These are phyloP conservation scores for Oryza meridionalis DNA, from an alignment of 176 grass and related monocot genomes.

Conservation along the genomic window DNA sequence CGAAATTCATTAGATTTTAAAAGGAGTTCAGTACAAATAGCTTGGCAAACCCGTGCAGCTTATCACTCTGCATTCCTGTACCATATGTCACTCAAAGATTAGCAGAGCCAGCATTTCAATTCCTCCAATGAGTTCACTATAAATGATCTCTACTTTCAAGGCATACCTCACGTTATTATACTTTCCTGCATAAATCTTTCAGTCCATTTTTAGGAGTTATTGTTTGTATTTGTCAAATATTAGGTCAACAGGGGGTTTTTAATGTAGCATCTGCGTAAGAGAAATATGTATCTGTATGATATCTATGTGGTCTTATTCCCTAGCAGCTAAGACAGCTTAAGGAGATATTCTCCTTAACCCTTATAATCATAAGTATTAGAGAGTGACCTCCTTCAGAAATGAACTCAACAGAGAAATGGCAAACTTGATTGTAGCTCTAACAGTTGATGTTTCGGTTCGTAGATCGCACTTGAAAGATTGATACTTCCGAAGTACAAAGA, in stretches of 20 bases:
- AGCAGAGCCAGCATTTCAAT: slow-evolving; percentile 8
- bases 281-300: neutral
- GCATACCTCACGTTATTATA: neutral
- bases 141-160: neutral
- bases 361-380: neutral
- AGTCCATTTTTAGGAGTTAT: neutral
- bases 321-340: neutral
- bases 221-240: neutral
- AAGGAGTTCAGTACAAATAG: no score
- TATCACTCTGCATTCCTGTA: slow-evolving; percentile 14
- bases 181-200: neutral
- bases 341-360: neutral
- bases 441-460: neutral
- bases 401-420: neutral
- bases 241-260: neutral
- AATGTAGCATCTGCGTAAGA: neutral
- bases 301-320: neutral
- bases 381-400: slow-evolving; percentile 2
- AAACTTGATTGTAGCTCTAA: neutral
- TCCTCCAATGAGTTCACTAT: neutral
- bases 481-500: neutral
- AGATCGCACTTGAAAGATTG: neutral
- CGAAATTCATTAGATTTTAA: no score
- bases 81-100: neutral
- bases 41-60: neutral